Evolutionary conservation across 2,329 filamentous ascomycete species (phyloP).

Genomic region (Colletotrichum filicis): DNA sequence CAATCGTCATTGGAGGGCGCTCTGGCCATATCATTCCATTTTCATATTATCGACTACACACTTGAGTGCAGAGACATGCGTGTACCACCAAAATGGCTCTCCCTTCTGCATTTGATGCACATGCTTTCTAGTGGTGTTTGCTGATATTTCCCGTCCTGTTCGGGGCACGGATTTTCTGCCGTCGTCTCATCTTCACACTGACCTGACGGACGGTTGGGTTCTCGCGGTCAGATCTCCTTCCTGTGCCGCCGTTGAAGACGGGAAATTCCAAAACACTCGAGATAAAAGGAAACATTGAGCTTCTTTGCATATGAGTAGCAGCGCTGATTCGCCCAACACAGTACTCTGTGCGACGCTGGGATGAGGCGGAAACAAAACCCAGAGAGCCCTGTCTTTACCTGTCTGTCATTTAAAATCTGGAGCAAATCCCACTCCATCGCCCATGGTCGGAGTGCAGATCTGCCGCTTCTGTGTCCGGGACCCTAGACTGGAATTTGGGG

Average conservation of each 20-base stretch:
- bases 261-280: not conserved
- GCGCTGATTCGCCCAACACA: not conserved
- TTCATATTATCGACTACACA: not conserved
- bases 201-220: conserved; percentile 17
- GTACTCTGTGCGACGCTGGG: not conserved
- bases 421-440: conserved; percentile 10
- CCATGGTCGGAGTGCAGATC: conserved; percentile 13
- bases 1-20: not conserved
- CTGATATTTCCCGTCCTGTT: not conserved
- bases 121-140: conserved; percentile 10
- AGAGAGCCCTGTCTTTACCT: conserved; percentile 1
- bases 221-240: conserved; percentile 16
- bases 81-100: not conserved
- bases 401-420: conserved; percentile 15
- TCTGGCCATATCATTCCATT: not conserved
- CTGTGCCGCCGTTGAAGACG: not conserved
- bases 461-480: conserved; percentile 23
- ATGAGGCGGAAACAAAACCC: not conserved
- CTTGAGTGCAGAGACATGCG: not conserved
- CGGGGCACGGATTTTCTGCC: conserved; percentile 24
- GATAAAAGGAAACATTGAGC: not conserved
- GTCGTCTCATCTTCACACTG: conserved; percentile 31
- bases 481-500: conserved; percentile 13
- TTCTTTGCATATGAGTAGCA: conserved; percentile 24
- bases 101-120: not conserved